Evolutionary conservation across 78 protist genomes (phyloP).

Genomic region (Dictyostelium citrinum): DNA sequence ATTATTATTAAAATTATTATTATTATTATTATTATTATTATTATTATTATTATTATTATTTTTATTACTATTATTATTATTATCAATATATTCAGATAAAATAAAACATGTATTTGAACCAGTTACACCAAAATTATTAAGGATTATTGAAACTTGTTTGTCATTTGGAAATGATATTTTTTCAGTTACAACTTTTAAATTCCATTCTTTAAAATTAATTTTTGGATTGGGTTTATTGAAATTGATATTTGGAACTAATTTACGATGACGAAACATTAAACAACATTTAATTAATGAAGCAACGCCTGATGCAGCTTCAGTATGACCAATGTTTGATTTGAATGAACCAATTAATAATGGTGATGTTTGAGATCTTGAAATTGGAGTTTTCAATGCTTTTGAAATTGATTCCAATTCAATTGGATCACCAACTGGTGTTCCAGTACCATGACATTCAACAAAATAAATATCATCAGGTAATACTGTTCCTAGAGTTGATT

Average conservation of each 20-base stretch:
- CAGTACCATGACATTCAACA: slow-evolving; percentile 81
- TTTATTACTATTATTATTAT: no score
- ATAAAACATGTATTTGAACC: slow-evolving; percentile 37
- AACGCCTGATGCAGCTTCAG: slow-evolving; percentile 40
- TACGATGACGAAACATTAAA: slow-evolving; percentile 15
- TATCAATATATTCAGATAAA: background rate
- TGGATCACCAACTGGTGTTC: slow-evolving; percentile 36
- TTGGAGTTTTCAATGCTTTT: background rate
- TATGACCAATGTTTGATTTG: slow-evolving; percentile 44
- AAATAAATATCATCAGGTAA: slow-evolving; percentile 1
- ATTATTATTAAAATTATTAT: no score
- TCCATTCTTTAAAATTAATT: slow-evolving; percentile 32
- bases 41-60: background rate
- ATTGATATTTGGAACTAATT: slow-evolving; percentile 12
- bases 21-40: no score
- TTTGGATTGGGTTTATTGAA: background rate
- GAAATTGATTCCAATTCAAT: slow-evolving; percentile 15
- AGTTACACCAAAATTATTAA: slow-evolving; percentile 38
- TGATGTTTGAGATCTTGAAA: background rate
- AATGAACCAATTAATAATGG: slow-evolving; percentile 40
- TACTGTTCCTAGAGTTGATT: background rate
- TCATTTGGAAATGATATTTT: background rate
- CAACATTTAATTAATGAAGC: background rate
- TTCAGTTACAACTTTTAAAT: slow-evolving; percentile 3
- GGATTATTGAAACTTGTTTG: background rate